Evolutionary conservation across 2,329 filamentous ascomycete species (phyloP), one percentile per base, ranked within the genome.

Genomic region (Phaeosphaeria sp.): DNA sequence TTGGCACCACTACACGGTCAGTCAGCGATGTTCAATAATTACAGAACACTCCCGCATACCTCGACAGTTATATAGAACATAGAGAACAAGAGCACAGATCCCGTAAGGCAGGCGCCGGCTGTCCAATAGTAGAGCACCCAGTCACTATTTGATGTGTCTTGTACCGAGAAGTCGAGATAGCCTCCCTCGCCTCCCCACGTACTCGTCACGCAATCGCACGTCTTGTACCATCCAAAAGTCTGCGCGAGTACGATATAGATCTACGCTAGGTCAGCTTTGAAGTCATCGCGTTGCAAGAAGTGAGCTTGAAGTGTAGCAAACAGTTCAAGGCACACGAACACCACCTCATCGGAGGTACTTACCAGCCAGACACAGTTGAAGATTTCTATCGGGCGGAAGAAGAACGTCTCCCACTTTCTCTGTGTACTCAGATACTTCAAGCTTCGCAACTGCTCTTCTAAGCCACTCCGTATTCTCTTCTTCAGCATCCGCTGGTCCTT

Each of bases 171-270:
- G 50, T 82, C 78, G 30, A 82, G 71, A 52, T 82, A 82, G 13
- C 81, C 79, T n/a, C 77, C 76, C 4, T 56, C 66, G 1, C 65
- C 60, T 0, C 63, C 74, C 76, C 78, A 80, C 5, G 56, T 68
- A 20, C 74, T 77, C 2, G 77, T 73, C 46, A 78, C 72, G 62
- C 81, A 82, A 17, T 72, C 56, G 64, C 80, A 82, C 2, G 72
- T 80, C 53, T 77, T 76, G 59, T 78, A 79, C 21, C 66, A 66
- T 9, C 80, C 80, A 15, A 78, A 75, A 0, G 79, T 80, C 54
- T 82, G 79, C 2, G 77, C 77, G 21, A 77, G 36, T 0, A 68
- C 66, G 17, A 68, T 67, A 13, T 64, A 67, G 7, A 65, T 43
- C 61, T 63, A 21, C 2, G 22, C 18, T 15, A 10, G 9, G 36